phyloP scores from a whole-genome alignment of 1,284 basidiomycete species.

The Melampsora americana region DNA sequence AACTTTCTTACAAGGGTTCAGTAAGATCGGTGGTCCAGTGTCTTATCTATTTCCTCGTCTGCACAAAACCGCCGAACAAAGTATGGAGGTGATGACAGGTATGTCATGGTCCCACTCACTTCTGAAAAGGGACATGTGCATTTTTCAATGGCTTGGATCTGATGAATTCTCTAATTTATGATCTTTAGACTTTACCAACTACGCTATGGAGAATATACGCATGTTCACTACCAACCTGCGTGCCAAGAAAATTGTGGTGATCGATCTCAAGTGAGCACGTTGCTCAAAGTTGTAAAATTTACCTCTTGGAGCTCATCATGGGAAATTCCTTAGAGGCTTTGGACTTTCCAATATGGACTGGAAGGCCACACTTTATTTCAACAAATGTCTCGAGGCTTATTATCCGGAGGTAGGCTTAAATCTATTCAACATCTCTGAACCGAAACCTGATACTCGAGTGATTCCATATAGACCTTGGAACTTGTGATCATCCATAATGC shows the following conservation, averaged over 20 bases:
- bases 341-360: slow-evolving; percentile 35
- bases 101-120: no score
- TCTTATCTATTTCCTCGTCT: slow-evolving; percentile 26
- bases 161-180: no score
- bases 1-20: slow-evolving; percentile 30
- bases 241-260: slow-evolving; percentile 10
- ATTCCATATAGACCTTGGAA: slow-evolving; percentile 38
- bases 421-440: no score
- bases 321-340: slow-evolving; percentile 5
- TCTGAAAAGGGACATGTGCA: no score
- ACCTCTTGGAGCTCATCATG: background rate
- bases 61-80: slow-evolving; percentile 28
- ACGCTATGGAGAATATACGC: slow-evolving; percentile 31
- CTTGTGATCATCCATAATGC: slow-evolving; percentile 49
- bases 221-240: slow-evolving; percentile 17
- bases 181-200: slow-evolving; percentile 27
- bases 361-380: slow-evolving; percentile 48
- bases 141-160: no score
- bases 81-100: slow-evolving; percentile 22
- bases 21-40: slow-evolving; percentile 20
- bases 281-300: background rate
- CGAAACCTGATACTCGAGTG: no score
- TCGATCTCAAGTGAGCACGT: slow-evolving; percentile 24
- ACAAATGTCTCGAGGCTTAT: slow-evolving; percentile 52
- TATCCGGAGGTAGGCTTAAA: slow-evolving; percentile 49